These are phyloP conservation scores for Coemansia sp. DNA, from an alignment of 192 early-diverging fungal species.

Conservation along the genomic window DNA sequence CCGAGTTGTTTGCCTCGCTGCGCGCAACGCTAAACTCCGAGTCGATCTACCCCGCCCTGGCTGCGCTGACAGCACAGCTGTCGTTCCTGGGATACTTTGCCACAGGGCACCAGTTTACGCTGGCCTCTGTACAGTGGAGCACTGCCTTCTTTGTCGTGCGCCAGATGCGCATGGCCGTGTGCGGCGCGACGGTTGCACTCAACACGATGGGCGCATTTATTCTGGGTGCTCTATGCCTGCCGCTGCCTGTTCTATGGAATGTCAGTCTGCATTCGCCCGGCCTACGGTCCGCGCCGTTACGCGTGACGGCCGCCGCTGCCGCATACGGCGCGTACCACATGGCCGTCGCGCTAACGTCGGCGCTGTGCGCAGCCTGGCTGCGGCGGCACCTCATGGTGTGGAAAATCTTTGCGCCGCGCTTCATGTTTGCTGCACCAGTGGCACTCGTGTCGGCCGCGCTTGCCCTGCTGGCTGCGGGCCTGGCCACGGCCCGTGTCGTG, in stretches of 20 bases:
- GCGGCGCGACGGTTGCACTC: constrained; percentile 64
- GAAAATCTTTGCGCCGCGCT: constrained; percentile 92
- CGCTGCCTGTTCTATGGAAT: constrained; percentile 51
- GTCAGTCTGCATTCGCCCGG: constrained; percentile 27
- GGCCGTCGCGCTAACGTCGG: constrained; percentile 39
- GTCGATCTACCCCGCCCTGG: constrained; percentile 36
- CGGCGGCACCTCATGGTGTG: constrained; percentile 95
- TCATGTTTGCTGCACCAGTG: constrained; percentile 54
- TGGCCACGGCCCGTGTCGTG: constrained; percentile 20
- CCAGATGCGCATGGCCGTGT: constrained; percentile 61
- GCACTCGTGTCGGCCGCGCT: constrained; percentile 3
- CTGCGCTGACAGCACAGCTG: constrained; percentile 49
- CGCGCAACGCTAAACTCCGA: constrained; percentile 10
- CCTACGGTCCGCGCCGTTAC: constrained; percentile 14
- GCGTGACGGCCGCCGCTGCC: constrained; percentile 41
- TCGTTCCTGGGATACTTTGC: constrained; percentile 70
- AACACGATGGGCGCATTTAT: constrained; percentile 69
- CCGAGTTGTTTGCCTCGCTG: constrained; percentile 50
- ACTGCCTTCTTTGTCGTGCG: constrained; percentile 80
- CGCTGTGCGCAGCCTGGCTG: constrained; percentile 61
- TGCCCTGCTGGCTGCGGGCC: constrained; percentile 21
- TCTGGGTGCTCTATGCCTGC: constrained; percentile 48
- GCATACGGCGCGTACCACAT: constrained; percentile 50
- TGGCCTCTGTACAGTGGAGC: constrained; percentile 88
- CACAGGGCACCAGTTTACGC: constrained; percentile 87